phyloP scores from a whole-genome alignment of 805 yeast species.

The Brettanomyces custersianus region DNA sequence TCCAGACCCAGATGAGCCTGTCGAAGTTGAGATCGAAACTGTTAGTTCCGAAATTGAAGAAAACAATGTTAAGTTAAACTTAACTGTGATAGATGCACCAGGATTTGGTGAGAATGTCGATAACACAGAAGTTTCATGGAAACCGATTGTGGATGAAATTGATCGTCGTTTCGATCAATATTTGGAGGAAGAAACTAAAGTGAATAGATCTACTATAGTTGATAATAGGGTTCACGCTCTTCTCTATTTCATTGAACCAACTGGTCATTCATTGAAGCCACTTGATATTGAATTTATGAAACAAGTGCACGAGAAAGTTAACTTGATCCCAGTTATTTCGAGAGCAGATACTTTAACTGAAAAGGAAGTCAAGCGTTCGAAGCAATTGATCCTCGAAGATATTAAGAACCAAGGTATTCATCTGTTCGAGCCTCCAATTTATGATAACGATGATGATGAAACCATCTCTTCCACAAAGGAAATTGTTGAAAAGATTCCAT shows the following conservation, averaged over 20 bases:
- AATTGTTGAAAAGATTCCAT: slow-evolving; percentile 69
- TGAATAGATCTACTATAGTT: slow-evolving; percentile 57
- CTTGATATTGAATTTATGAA: slow-evolving; percentile 85
- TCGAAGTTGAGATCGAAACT: slow-evolving; percentile 49
- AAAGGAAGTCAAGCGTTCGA: slow-evolving; percentile 72
- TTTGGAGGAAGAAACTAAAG: slow-evolving; percentile 82
- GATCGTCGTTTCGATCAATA: slow-evolving; percentile 78
- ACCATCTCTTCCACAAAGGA: slow-evolving; percentile 55
- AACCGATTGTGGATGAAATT: slow-evolving; percentile 85
- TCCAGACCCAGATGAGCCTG: slow-evolving; percentile 35
- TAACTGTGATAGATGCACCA: slow-evolving; percentile 82
- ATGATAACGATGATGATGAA: slow-evolving; percentile 76
- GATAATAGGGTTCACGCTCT: slow-evolving; percentile 92
- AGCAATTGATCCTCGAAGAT: slow-evolving; percentile 70
- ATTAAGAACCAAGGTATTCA: slow-evolving; percentile 65
- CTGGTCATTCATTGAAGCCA: slow-evolving; percentile 87
- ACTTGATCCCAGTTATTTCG: slow-evolving; percentile 89
- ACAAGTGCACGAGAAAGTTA: slow-evolving; percentile 81
- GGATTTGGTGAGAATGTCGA: slow-evolving; percentile 91
- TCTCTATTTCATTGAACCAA: slow-evolving; percentile 91
- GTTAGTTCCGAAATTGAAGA: slow-evolving; percentile 75
- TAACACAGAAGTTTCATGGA: slow-evolving; percentile 65
- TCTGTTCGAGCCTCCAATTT: slow-evolving; percentile 67
- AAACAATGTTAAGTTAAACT: slow-evolving; percentile 79
- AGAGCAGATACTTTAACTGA: slow-evolving; percentile 89